Evolutionary conservation across 805 yeast species (phyloP).

Genomic region (Candida maesae): DNA sequence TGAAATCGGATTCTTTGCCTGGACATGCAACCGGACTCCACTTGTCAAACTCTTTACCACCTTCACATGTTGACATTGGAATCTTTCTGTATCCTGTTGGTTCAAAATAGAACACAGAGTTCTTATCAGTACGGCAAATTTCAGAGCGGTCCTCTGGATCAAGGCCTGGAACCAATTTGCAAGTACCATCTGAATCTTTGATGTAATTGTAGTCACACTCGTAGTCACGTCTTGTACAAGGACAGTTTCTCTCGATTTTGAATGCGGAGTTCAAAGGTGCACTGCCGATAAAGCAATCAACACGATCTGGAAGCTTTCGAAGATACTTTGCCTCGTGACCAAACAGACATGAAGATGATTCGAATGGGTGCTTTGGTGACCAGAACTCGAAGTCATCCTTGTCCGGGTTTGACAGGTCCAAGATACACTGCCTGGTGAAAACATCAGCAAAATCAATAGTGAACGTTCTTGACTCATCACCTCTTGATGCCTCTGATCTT

Average conservation of each 20-base stretch:
- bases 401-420: slow-evolving; percentile 41
- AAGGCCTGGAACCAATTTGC: slow-evolving; percentile 72
- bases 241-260: slow-evolving; percentile 60
- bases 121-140: slow-evolving; percentile 51
- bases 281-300: slow-evolving; percentile 58
- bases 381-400: slow-evolving; percentile 60
- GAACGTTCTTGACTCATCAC: slow-evolving; percentile 42
- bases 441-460: slow-evolving; percentile 54
- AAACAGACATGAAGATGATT: slow-evolving; percentile 53
- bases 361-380: slow-evolving; percentile 54
- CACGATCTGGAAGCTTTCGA: slow-evolving; percentile 50
- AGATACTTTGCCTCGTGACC: slow-evolving; percentile 67
- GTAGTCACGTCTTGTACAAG: slow-evolving; percentile 81
- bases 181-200: slow-evolving; percentile 73
- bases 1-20: slow-evolving; percentile 69
- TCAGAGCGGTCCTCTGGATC: slow-evolving; percentile 60
- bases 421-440: slow-evolving; percentile 50
- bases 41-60: slow-evolving; percentile 70
- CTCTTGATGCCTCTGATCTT: slow-evolving; percentile 39
- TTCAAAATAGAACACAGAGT: slow-evolving; percentile 66
- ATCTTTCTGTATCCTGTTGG: slow-evolving; percentile 92
- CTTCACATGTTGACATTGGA: slow-evolving; percentile 81
- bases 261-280: slow-evolving; percentile 56
- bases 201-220: slow-evolving; percentile 92
- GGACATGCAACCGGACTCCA: slow-evolving; percentile 77